Evolutionary conservation across 1,284 basidiomycete genomes (phyloP), one percentile per base, ranked within the genome.

Genomic region (Somion occarium): DNA sequence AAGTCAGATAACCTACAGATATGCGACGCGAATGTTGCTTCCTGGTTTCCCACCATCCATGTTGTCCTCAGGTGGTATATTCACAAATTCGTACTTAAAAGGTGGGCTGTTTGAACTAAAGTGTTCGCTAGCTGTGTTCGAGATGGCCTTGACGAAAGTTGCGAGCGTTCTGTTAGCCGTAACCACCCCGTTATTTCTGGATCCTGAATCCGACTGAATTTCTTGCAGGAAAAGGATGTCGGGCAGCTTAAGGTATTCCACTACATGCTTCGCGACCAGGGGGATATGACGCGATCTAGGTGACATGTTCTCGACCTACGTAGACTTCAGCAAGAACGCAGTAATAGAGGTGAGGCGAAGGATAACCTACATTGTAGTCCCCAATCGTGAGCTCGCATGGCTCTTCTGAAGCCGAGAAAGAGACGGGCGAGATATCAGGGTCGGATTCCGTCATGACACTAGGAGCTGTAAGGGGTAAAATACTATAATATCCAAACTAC

Each of bases 191-290:
- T 84, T 75, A 61, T 84, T 64, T 0, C 66, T 78, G 2, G 73
- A 59, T 2, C 82, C 83, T 2, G 74, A 76, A 63, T 84, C 78
- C 61, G 85, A 82, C 59, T 85, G 80, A 19, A 85, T 79, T 60
- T 86, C 83, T 64, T 86, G 83, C 13, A 86, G 55, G 61, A 83
- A 83, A 53, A 85, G 63, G 52, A 85, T 72, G 57, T 84, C 81
- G 0, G 83, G 83, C 0, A 72, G 69, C 20, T 70, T 68, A n/a
- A 86, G 70, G 54, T 72, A 69, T 24, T 71, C 66, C 18, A 68
- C 75, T 46, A 85, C 81, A 56, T 85, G 82, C n/a, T 67, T 57
- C 1, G 81, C 82, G 38, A 85, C 69, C 18, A 61, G 60, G 3
- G 72, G 67, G 3, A 84, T 64, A 57, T 80, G 77, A 5, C 64